Percentiles rank a stretch among this genome's conserved stretches.
Evolutionary conservation across 371 early-diverging fungal species (phyloP).

Genomic region (Apophysomyces trapeziformis): DNA sequence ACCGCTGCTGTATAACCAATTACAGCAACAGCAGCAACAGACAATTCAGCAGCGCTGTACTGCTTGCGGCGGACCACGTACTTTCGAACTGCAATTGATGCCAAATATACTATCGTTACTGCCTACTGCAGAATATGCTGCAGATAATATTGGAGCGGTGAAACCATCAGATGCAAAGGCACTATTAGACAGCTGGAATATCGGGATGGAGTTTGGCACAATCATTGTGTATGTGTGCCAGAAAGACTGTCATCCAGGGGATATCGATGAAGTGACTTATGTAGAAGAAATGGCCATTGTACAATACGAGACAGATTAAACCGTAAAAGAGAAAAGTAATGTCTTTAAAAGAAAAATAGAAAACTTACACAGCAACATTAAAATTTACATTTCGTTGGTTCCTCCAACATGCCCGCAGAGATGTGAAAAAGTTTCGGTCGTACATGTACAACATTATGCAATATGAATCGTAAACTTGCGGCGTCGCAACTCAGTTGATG

Average conservation of each 20-base stretch:
- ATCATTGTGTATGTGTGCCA: slow-evolving; percentile 83
- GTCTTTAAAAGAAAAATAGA: neutral
- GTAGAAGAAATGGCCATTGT: slow-evolving; percentile 70
- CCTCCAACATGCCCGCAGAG: slow-evolving; percentile 8
- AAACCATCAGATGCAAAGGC: slow-evolving; percentile 38
- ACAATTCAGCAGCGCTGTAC: slow-evolving; percentile 60
- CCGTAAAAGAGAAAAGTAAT: slow-evolving; percentile 11
- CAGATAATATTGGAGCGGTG: slow-evolving; percentile 22
- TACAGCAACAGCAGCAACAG: slow-evolving; percentile 35
- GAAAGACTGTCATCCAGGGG: slow-evolving; percentile 72
- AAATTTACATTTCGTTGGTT: slow-evolving; percentile 10
- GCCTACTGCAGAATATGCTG: slow-evolving; percentile 50
- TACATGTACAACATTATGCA: slow-evolving; percentile 15
- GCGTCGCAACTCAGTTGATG: slow-evolving; percentile 22
- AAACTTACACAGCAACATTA: slow-evolving; percentile 11
- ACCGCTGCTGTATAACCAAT: slow-evolving; percentile 66
- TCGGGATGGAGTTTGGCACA: slow-evolving; percentile 95
- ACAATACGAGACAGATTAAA: slow-evolving; percentile 67
- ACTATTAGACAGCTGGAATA: slow-evolving; percentile 58
- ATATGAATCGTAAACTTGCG: slow-evolving; percentile 1
- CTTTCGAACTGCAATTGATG: slow-evolving; percentile 94
- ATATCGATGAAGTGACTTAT: slow-evolving; percentile 48
- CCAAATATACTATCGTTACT: slow-evolving; percentile 80
- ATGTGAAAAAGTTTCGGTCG: slow-evolving; percentile 5
- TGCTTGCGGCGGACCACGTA: slow-evolving; percentile 75